Conservation (phyloP, 2,329 filamentous ascomycete genomes). For the Myotisia sp. region DNA sequence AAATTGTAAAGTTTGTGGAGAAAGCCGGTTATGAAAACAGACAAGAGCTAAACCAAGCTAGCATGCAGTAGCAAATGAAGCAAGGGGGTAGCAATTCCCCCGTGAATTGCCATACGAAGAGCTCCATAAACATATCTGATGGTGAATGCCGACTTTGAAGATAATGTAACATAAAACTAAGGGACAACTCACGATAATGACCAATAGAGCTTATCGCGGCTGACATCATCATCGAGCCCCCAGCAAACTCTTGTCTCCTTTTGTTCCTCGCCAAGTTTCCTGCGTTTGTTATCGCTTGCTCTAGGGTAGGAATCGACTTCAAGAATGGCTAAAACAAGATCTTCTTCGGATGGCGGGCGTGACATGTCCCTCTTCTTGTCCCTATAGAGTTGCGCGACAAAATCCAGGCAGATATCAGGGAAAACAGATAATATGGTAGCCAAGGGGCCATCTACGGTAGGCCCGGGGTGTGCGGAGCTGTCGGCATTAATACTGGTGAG, state of each 20-base stretch:
- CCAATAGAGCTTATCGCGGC: slow-evolving; percentile 15
- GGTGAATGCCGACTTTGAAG: slow-evolving; percentile 2
- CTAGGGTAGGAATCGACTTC: slow-evolving; percentile 32
- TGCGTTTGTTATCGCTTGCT: slow-evolving; percentile 24
- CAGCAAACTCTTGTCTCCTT: neutral
- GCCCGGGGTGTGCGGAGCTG: no score
- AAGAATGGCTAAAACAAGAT: slow-evolving; percentile 31
- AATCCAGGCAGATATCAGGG: slow-evolving; percentile 33
- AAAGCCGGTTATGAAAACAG: no score
- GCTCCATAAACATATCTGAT: neutral
- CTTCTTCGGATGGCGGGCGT: slow-evolving; percentile 11
- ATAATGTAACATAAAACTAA: slow-evolving; percentile 3
- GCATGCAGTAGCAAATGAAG: no score
- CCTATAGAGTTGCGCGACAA: slow-evolving; percentile 27
- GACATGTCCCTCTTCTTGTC: slow-evolving; percentile 1
- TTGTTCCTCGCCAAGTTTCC: slow-evolving; percentile 22
- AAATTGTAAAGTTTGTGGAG: neutral
- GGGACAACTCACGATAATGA: slow-evolving; percentile 14
- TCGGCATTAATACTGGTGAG: no score
- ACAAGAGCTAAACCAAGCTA: no score
- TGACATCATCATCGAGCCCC: slow-evolving; percentile 13
- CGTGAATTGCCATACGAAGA: neutral
- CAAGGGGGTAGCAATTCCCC: no score
- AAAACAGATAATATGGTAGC: slow-evolving; percentile 30
- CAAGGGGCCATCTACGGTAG: slow-evolving; percentile 14